phyloP scores from a whole-genome alignment of 169 alveolate species.

The Sarcocystis neurona region DNA sequence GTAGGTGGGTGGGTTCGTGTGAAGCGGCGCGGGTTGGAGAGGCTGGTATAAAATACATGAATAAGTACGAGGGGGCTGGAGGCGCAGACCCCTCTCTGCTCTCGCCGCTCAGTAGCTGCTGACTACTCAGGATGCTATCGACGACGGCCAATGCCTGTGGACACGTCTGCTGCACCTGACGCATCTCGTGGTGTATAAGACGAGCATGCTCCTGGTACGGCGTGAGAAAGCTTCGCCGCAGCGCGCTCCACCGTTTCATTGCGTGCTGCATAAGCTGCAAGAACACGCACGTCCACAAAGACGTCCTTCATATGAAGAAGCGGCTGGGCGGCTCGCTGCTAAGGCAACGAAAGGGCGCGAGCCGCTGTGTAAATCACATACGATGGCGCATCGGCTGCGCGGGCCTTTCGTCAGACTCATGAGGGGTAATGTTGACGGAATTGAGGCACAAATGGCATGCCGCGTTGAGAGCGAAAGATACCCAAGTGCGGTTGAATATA shows the following conservation, averaged over 20 bases:
- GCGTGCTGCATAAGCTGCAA: conserved; percentile 10
- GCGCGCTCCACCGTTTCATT: conserved; percentile 10
- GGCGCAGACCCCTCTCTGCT: background rate
- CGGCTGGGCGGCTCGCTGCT: no score
- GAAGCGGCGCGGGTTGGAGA: background rate
- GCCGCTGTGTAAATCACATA: no score
- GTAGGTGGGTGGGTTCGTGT: background rate
- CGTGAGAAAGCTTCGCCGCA: conserved; percentile 10
- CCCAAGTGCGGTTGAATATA: no score
- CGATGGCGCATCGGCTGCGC: no score
- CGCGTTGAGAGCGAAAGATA: no score
- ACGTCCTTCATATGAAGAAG: background rate
- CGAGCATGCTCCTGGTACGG: conserved; percentile 26
- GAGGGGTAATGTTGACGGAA: no score
- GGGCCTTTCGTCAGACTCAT: no score
- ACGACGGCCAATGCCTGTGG: background rate
- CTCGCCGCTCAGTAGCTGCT: no score
- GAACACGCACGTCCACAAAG: background rate
- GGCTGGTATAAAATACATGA: background rate
- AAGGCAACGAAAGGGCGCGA: no score
- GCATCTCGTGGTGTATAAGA: background rate
- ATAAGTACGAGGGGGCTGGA: background rate
- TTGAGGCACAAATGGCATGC: no score
- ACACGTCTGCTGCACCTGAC: background rate
- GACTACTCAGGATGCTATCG: background rate